Evolutionary conservation across 1,284 basidiomycete species (phyloP).

Genomic region (Cutaneotrichosporon cavernicola): DNA sequence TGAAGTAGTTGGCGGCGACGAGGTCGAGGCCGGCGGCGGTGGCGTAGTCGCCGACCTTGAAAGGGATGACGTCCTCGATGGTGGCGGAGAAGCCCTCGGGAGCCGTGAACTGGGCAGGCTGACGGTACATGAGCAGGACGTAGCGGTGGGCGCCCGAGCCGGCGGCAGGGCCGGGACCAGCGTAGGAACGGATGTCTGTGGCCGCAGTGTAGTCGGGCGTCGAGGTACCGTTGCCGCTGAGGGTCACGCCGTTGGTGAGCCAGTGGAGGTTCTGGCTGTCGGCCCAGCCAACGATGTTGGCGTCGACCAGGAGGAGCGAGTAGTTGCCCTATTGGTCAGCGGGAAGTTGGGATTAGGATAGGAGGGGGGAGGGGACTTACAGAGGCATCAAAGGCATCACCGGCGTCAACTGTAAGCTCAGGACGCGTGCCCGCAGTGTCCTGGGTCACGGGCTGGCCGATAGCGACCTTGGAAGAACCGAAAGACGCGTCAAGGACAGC

Average conservation of each 20-base stretch:
- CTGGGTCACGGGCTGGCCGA: constrained; percentile 8
- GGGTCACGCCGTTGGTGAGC: constrained; percentile 67
- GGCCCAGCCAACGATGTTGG: constrained; percentile 60
- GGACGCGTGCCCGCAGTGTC: constrained; percentile 6
- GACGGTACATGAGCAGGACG: constrained; percentile 23
- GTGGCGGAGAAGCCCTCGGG: constrained; percentile 62
- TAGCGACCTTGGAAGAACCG: not conserved
- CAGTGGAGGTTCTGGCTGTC: constrained; percentile 66
- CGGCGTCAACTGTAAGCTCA: constrained; percentile 7
- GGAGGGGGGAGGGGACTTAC: constrained; percentile 1
- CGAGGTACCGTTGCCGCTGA: constrained; percentile 28
- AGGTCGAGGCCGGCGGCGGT: constrained; percentile 44
- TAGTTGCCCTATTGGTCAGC: constrained; percentile 36
- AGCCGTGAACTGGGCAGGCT: constrained; percentile 58
- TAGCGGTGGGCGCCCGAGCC: constrained; percentile 70
- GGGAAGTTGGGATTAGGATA: not conserved
- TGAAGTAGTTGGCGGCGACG: constrained; percentile 64
- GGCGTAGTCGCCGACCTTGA: constrained; percentile 55
- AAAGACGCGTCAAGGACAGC: constrained; percentile 12
- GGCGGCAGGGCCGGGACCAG: constrained; percentile 66
- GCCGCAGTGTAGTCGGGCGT: constrained; percentile 14
- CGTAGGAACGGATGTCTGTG: constrained; percentile 60
- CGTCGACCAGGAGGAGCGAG: constrained; percentile 63
- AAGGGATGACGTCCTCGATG: constrained; percentile 61
- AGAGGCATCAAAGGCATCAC: not conserved